Evolutionary conservation across 306 rosid species (phyloP).

Genomic region (Amphicarpaea edgeworthii): DNA sequence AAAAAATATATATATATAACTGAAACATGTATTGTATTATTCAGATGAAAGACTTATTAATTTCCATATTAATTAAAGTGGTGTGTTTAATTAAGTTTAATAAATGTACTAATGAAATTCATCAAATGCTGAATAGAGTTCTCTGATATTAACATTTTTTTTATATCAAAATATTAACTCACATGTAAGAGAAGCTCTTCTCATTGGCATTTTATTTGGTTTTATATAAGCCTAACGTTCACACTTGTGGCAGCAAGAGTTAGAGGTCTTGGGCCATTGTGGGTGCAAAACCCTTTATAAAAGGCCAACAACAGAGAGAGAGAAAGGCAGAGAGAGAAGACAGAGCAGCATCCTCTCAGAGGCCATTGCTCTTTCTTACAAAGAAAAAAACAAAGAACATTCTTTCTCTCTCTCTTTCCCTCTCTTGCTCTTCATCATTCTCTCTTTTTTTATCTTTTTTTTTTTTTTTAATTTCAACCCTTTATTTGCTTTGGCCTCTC

Average conservation of each 20-base stretch:
- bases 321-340: background rate
- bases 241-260: conserved; percentile 49
- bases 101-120: background rate
- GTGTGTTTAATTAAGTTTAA: background rate
- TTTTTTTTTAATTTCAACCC: background rate
- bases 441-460: background rate
- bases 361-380: conserved; percentile 27
- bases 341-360: conserved; percentile 23
- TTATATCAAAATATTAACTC: background rate
- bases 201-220: background rate
- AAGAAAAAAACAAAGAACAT: background rate
- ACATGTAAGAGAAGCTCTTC: background rate
- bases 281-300: conserved; percentile 48
- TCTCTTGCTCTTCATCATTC: background rate
- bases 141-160: background rate
- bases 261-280: conserved; percentile 22
- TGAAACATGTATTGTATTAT: too few species aligned
- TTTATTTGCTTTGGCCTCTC: conserved; percentile 23
- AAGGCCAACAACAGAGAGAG: conserved; percentile 31
- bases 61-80: background rate
- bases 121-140: background rate
- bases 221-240: background rate
- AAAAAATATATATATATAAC: too few species aligned
- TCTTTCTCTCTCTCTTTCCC: conserved; percentile 19
- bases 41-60: too few species aligned